phyloP scores from a whole-genome alignment of 306 rosid species.

The Potentilla sterilis region DNA sequence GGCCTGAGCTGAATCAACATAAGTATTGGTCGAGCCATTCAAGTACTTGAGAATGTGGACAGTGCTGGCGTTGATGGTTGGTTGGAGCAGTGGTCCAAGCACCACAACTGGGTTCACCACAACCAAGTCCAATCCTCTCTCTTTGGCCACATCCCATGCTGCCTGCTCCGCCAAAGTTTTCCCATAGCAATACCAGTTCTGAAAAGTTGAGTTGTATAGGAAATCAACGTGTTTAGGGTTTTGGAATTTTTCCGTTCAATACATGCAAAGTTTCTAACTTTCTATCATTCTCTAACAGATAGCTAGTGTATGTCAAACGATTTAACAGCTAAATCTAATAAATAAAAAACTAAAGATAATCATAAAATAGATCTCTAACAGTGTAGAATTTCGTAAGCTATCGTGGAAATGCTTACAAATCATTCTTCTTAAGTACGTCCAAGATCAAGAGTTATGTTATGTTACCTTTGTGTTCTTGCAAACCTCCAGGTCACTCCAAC shows the following conservation, averaged over 20 bases:
- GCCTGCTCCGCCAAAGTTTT: slow-evolving; percentile 76
- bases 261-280: no score
- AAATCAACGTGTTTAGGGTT: neutral
- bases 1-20: slow-evolving; percentile 67
- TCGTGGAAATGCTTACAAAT: neutral
- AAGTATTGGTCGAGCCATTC: slow-evolving; percentile 74
- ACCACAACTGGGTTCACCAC: slow-evolving; percentile 84
- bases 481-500: slow-evolving; percentile 84
- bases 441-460: neutral
- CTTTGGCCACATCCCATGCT: slow-evolving; percentile 67
- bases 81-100: slow-evolving; percentile 69
- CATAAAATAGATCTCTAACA: no score
- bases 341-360: no score
- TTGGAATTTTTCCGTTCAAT: neutral
- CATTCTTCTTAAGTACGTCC: neutral
- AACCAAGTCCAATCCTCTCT: slow-evolving; percentile 61
- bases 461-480: slow-evolving; percentile 83
- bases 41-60: slow-evolving; percentile 67
- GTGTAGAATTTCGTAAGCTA: no score
- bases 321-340: no score
- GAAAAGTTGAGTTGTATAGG: slow-evolving; percentile 1
- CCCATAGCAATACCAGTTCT: slow-evolving; percentile 93
- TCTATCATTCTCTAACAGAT: no score
- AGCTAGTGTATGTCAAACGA: no score
- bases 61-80: slow-evolving; percentile 68